Percentiles rank a stretch among this genome's conserved stretches.
These are phyloP conservation scores for Suillus paluster DNA, from an alignment of 768 basidiomycete species.

Conservation along the genomic window DNA sequence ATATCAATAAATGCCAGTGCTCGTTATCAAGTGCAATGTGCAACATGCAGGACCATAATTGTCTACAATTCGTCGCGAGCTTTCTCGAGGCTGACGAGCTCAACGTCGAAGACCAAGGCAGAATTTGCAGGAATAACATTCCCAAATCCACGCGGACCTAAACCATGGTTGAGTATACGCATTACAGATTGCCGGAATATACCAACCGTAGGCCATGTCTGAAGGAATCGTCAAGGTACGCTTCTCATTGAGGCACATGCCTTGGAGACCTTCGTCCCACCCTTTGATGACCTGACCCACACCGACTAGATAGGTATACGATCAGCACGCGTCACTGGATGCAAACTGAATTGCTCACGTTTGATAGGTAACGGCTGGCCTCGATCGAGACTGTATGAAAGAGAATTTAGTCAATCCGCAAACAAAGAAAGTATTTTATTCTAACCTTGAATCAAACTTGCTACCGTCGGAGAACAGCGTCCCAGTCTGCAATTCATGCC, in stretches of 20 bases:
- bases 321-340: neutral
- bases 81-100: constrained; percentile 69
- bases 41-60: neutral
- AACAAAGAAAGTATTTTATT: neutral
- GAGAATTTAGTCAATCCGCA: neutral
- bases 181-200: neutral
- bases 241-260: constrained; percentile 90
- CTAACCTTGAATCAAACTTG: constrained; percentile 90
- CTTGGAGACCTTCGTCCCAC: constrained; percentile 82
- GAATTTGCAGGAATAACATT: constrained; percentile 78
- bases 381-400: constrained; percentile 62
- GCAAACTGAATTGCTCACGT: constrained; percentile 49
- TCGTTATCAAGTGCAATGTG: neutral
- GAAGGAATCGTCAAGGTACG: constrained; percentile 88
- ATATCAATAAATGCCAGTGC: neutral
- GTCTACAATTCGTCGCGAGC: constrained; percentile 59
- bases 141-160: constrained; percentile 79
- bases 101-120: constrained; percentile 85
- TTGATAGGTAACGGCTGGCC: constrained; percentile 76
- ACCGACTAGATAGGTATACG: constrained; percentile 55
- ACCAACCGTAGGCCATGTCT: constrained; percentile 80
- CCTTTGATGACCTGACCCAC: constrained; percentile 82
- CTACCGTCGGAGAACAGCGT: constrained; percentile 74
- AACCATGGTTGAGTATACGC: neutral
- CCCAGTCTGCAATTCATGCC: constrained; percentile 61